phyloP scores from a whole-genome alignment of 2,329 filamentous ascomycete species.

The Waltergamsia citrina region DNA sequence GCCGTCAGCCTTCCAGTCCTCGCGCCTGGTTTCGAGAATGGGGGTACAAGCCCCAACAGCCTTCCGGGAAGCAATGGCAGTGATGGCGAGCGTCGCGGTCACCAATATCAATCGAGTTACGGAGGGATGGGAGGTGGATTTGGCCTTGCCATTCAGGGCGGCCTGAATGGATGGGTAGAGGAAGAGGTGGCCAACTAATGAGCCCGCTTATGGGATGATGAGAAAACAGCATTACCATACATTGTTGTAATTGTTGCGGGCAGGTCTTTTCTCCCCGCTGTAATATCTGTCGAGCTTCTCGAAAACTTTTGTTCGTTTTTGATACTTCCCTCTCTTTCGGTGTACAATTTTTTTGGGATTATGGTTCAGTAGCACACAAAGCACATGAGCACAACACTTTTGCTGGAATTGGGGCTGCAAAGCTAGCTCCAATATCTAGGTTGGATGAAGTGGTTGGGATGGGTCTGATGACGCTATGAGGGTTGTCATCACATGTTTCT shows the following conservation, averaged over 20 bases:
- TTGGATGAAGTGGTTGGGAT: too few relatives aligned
- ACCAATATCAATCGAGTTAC: constrained; percentile 57
- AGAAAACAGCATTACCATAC: constrained; percentile 2
- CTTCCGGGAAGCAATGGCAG: constrained; percentile 32
- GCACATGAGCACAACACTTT: too few relatives aligned
- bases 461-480: too few relatives aligned
- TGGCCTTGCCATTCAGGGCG: constrained; percentile 53
- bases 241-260: constrained; percentile 8
- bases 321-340: constrained; percentile 14
- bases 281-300: constrained; percentile 5
- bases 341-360: constrained; percentile 20
- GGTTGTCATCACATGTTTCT: too few relatives aligned
- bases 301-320: constrained; percentile 12
- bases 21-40: constrained; percentile 54
- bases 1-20: constrained; percentile 80
- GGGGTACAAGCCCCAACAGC: constrained; percentile 40
- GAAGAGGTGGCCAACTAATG: constrained; percentile 53
- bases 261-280: neutral
- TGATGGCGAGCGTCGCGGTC: constrained; percentile 49
- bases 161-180: constrained; percentile 59
- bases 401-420: too few relatives aligned
- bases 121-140: constrained; percentile 50
- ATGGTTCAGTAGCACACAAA: neutral
- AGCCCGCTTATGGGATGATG: constrained; percentile 3
- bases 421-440: too few relatives aligned